Evolutionary conservation across 257 asterid species (phyloP), one percentile per base, ranked within the genome.

Genomic region (Ehretia macrophylla): DNA sequence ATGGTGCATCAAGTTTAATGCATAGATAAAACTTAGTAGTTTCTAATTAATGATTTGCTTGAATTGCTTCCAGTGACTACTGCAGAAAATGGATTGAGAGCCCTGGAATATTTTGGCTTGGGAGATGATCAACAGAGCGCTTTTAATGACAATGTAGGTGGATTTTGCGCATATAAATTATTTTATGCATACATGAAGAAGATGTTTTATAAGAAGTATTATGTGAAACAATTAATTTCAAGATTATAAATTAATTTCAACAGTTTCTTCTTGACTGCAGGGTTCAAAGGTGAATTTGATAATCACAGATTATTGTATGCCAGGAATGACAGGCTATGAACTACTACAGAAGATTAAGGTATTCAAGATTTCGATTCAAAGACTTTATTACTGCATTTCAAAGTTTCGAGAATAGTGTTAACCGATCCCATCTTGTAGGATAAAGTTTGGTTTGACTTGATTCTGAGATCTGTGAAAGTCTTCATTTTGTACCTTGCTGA

Each of bases 311-410:
- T 81, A 84, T 55, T 81, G 88, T 72, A 84, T 84, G 93, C 93
- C 93, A 0, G 93, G 80, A 32, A 84, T 84, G 93, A 75, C 78
- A 5, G 93, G 93, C 46, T 84, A 79, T 38, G 93, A 84, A 52
- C 72, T 84, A 27, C 88, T 84, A 20, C 81, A 84, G 83, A 84
- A 81, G 68, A 81, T 84, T 55, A 84, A 84, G 88, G 93, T 84
- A 68, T 22, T 21, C 18, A 12, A 14, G 16, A 38, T 52, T 22
- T 35, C 16, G 32, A 11, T 17, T 8, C 37, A n/a, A 37, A 37
- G 6, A 14, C 14, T 42, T 58, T 11, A 8, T 56, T 35, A 27
- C 1, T 32, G 5, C 45, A 16, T 56, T 38, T 42, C 12, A 42
- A 2, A 10, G 44, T 38, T 11, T n/a, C n/a, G n/a, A n/a, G n/a